A percentile compares a stretch with the other conserved stretches of the same genome.
These are phyloP conservation scores for Bjerkandera adusta DNA, from an alignment of 1,284 basidiomycete species.

Conservation along the genomic window DNA sequence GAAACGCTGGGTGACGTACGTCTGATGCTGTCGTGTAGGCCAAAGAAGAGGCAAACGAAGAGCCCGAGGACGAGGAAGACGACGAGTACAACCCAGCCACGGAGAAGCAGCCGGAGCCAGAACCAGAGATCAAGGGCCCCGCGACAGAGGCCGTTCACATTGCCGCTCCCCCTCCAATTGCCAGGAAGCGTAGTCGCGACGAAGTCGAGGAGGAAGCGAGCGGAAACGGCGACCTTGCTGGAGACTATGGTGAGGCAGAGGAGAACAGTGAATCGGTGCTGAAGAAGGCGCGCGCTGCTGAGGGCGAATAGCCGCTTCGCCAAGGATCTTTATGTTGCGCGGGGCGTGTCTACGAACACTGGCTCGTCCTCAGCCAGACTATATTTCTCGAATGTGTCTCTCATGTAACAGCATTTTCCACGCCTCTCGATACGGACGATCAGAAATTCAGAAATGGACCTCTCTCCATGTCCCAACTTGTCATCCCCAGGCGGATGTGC, in stretches of 20 bases:
- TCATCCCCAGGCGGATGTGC: too few species aligned
- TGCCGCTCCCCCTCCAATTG: slow-evolving; percentile 4
- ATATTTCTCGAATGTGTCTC: too few species aligned
- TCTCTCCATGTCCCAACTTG: too few species aligned
- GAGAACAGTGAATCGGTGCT: slow-evolving; percentile 16
- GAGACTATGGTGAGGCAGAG: slow-evolving; percentile 14
- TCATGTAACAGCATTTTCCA: too few species aligned
- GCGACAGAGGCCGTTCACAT: slow-evolving; percentile 6
- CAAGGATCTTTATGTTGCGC: too few species aligned
- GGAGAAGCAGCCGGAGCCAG: too few species aligned
- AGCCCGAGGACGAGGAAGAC: slow-evolving; percentile 13
- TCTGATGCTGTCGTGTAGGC: neutral
- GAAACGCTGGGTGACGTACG: neutral
- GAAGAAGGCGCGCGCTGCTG: slow-evolving; percentile 17
- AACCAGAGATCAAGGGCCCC: slow-evolving; percentile 11
- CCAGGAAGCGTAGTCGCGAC: slow-evolving; percentile 10
- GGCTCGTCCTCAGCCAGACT: too few species aligned
- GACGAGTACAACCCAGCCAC: slow-evolving; percentile 14
- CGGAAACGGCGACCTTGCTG: slow-evolving; percentile 8
- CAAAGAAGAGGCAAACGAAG: slow-evolving; percentile 10
- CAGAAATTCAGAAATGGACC: too few species aligned
- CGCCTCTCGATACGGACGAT: too few species aligned
- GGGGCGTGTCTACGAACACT: too few species aligned
- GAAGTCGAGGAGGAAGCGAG: slow-evolving; percentile 8
- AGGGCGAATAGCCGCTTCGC: slow-evolving; percentile 7